Base-by-base conservation (phyloP, 2,329 filamentous ascomycete genomes). In the Diaporthe velutina region DNA sequence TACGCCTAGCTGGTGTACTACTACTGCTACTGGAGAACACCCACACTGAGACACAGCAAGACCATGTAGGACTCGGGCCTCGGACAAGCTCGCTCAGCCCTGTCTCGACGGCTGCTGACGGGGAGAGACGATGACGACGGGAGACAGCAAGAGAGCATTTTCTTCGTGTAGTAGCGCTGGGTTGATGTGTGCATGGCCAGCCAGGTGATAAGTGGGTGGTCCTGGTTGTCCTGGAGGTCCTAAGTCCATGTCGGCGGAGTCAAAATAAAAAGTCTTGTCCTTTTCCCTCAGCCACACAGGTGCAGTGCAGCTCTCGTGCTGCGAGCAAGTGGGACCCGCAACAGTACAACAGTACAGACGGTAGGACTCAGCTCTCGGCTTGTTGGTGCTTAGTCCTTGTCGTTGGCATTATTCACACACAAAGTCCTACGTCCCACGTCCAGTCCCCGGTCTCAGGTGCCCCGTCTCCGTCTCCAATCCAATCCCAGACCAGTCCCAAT, bases 361-460 rank as follows among this genome's bases (percentile, higher is more conserved):
- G 70, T 64, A 72, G 70, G 70, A 72, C 70, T 72, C 70, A 54
- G 70, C 70, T 52, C n/a, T 61, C 35, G 70, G 70, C 28, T 25
- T 54, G 70, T 72, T 72, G 70, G 70, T 72, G 57, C 57, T 52
- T 64, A 40, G 55, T 67, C 64, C 64, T 67, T 52, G 61, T 67
- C 45, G 42, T 67, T 67, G 30, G 64, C 45, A 67, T 67, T 67
- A 67, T 67, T 52, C 40, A 48, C 60, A 66, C 58, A 25, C 57
- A 54, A 64, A 72, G 70, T 72, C 70, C 70, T 72, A 72, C 70
- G 70, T 28, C 45, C 67, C 55, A 60, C 25, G 40, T 30, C 33
- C 40, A 40, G 42, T 48, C 55, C 17, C 33, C 33, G 25, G 50
- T 54, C 50, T 54, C 50, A 28, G 12, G 25, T 54, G 17, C 42